A percentile compares a stretch with the other conserved stretches of the same genome.
phyloP scores from a whole-genome alignment of 345 rosid genomes.

The Gynandropsis gynandra region DNA sequence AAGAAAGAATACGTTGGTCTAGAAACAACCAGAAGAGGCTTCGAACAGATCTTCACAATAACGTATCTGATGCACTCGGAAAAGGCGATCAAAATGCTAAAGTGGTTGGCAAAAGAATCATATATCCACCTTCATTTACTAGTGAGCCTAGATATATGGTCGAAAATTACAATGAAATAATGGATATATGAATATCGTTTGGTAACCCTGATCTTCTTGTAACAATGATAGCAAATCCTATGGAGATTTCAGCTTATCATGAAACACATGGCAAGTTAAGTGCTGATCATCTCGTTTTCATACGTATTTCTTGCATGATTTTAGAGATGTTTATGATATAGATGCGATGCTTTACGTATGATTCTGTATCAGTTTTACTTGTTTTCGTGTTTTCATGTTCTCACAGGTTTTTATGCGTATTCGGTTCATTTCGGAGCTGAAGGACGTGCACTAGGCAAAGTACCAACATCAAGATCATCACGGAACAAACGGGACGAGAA shows the following conservation, averaged over 20 bases:
- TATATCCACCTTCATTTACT: background rate
- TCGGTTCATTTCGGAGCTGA: no score
- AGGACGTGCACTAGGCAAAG: no score
- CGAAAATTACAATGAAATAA: conserved; percentile 6
- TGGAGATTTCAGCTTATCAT: background rate
- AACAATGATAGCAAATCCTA: background rate
- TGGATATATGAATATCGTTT: background rate
- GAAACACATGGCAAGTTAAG: background rate
- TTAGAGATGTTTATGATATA: no score
- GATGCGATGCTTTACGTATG: no score
- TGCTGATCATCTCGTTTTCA: no score
- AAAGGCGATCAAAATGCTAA: background rate
- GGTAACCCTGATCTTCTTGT: background rate
- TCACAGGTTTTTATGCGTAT: no score
- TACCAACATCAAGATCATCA: no score
- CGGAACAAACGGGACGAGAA: no score
- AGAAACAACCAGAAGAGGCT: background rate
- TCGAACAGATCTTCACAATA: conserved; percentile 1
- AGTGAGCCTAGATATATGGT: background rate
- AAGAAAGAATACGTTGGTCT: background rate
- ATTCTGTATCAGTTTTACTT: no score
- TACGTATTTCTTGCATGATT: no score
- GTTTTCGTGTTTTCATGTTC: no score
- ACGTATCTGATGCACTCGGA: background rate
- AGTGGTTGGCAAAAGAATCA: background rate